phyloP scores from a whole-genome alignment of 2,329 filamentous ascomycete species.

The Didymella keratinophila region DNA sequence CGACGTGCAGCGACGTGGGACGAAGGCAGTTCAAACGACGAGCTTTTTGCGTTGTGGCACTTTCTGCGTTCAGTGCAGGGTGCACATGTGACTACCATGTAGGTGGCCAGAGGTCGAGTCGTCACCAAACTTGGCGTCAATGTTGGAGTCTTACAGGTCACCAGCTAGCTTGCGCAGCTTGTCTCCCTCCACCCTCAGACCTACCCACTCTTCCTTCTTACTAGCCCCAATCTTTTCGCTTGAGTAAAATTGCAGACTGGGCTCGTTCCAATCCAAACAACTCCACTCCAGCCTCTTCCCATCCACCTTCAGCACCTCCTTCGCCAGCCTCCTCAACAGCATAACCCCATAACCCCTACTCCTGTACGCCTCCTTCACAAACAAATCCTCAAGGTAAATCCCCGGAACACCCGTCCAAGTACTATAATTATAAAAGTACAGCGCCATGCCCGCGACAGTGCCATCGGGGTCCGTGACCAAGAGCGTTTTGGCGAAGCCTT shows the following conservation, averaged over 20 bases:
- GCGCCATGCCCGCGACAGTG: conserved; percentile 75
- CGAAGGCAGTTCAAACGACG: no score
- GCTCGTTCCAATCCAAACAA: conserved; percentile 92
- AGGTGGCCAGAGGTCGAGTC: no score
- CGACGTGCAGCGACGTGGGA: no score
- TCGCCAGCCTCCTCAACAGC: conserved; percentile 78
- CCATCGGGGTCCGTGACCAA: conserved; percentile 61
- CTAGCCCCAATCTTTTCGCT: conserved; percentile 65
- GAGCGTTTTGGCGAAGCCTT: conserved; percentile 78
- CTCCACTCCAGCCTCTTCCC: conserved; percentile 87
- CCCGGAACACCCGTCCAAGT: conserved; percentile 90
- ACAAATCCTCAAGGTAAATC: conserved; percentile 95
- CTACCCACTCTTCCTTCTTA: conserved; percentile 75
- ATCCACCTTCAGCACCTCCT: conserved; percentile 74
- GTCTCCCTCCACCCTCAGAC: conserved; percentile 76
- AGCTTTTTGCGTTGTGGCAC: no score
- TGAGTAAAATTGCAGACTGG: conserved; percentile 83
- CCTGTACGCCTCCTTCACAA: conserved; percentile 74
- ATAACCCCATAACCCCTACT: conserved; percentile 81
- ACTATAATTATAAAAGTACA: conserved; percentile 96
- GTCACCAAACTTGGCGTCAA: neutral
- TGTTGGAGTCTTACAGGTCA: neutral
- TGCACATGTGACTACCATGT: no score
- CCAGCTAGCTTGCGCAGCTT: conserved; percentile 65
- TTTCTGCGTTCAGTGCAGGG: no score